These are phyloP conservation scores for Berkeleyomyces rouxiae DNA, from an alignment of 2,329 filamentous ascomycete genomes.

Conservation along the genomic window DNA sequence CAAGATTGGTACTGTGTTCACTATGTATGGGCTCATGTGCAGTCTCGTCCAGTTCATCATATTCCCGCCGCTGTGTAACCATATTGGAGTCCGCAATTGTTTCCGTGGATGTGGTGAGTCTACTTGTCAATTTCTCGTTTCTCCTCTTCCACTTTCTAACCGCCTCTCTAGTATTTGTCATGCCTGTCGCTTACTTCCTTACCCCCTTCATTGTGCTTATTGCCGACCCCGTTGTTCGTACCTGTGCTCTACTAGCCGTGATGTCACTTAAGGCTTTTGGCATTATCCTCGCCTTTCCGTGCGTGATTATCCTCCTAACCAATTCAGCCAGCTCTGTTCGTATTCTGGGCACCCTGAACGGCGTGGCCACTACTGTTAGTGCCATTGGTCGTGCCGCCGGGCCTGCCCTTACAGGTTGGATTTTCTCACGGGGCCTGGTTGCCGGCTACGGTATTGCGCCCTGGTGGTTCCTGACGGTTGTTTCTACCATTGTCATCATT, in stretches of 20 bases:
- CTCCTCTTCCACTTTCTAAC: not conserved
- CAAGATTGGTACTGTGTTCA: constrained; percentile 73
- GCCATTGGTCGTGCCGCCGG: constrained; percentile 67
- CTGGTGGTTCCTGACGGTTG: constrained; percentile 58
- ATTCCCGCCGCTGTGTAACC: constrained; percentile 59
- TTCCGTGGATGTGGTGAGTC: constrained; percentile 44
- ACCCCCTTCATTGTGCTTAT: constrained; percentile 66
- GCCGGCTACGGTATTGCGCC: constrained; percentile 61
- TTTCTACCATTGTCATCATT: constrained; percentile 49
- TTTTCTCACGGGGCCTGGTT: constrained; percentile 63
- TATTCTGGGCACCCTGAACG: constrained; percentile 78
- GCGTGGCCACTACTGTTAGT: constrained; percentile 68
- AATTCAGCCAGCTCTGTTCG: constrained; percentile 63
- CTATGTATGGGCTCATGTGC: constrained; percentile 61
- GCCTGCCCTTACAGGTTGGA: constrained; percentile 53
- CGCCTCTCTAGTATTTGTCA: constrained; percentile 33
- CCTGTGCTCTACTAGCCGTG: constrained; percentile 45
- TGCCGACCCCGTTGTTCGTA: constrained; percentile 30
- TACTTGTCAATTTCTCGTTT: not conserved
- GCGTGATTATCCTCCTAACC: constrained; percentile 75
- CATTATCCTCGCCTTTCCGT: constrained; percentile 77
- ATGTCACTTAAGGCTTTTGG: constrained; percentile 60
- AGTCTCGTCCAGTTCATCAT: constrained; percentile 73
- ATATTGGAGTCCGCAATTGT: constrained; percentile 58
- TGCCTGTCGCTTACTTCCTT: constrained; percentile 63